phyloP scores from a whole-genome alignment of 1,139 yeast species.

The Eremothecium gossypii region DNA sequence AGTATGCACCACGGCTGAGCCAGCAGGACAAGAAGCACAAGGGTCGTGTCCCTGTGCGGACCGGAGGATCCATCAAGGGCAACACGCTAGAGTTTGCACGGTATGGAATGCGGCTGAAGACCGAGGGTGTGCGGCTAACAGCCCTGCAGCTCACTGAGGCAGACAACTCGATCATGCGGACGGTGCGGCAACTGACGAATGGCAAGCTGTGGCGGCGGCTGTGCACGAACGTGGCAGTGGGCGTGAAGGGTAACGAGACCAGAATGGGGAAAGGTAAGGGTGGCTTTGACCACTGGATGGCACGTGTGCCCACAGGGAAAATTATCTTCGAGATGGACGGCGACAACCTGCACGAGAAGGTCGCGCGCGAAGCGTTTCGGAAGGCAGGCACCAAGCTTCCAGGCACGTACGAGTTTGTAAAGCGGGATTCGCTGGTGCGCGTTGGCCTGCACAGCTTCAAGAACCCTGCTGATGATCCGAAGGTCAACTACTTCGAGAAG shows the following conservation, averaged over 20 bases:
- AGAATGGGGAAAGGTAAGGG: constrained; percentile 99
- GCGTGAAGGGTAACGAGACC: constrained; percentile 95
- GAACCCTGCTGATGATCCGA: constrained; percentile 32
- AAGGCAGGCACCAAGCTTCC: constrained; percentile 91
- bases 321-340: constrained; percentile 76
- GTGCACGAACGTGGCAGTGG: constrained; percentile 79
- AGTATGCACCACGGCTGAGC: constrained; percentile 77
- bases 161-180: constrained; percentile 73
- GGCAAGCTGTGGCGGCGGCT: constrained; percentile 71
- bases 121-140: constrained; percentile 78
- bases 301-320: constrained; percentile 92
- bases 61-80: constrained; percentile 91
- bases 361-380: constrained; percentile 85
- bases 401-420: constrained; percentile 81
- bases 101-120: constrained; percentile 77
- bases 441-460: constrained; percentile 53
- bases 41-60: constrained; percentile 90
- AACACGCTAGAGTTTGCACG: constrained; percentile 72
- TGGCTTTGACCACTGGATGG: constrained; percentile 95
- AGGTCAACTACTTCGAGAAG: constrained; percentile 46
- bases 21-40: constrained; percentile 75
- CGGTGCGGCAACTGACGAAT: constrained; percentile 48
- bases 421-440: constrained; percentile 56
- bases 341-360: constrained; percentile 67
- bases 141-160: constrained; percentile 91